Evolutionary conservation across 139 green algal species (phyloP).

Genomic region (Coelastrella sp.): DNA sequence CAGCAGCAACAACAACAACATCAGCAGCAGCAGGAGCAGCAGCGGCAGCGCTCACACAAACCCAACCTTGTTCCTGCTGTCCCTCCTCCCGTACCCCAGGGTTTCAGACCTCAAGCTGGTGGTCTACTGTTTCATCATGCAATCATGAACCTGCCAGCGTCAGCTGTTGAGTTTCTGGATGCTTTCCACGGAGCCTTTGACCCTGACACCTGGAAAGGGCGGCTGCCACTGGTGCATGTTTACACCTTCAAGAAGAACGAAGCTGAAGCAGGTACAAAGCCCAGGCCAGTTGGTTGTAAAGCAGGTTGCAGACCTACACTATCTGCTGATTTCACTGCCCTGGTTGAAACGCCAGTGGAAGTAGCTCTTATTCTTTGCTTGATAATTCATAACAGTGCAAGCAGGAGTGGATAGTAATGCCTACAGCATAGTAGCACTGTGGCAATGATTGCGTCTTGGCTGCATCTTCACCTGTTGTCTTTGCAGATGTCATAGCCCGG

Average conservation of each 20-base stretch:
- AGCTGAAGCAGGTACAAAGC: constrained; percentile 77
- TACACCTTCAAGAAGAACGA: constrained; percentile 93
- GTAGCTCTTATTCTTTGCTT: too few relatives aligned
- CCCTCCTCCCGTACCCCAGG: constrained; percentile 25
- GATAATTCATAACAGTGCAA: too few relatives aligned
- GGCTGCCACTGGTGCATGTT: constrained; percentile 90
- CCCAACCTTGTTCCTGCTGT: constrained; percentile 2
- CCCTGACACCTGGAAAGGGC: constrained; percentile 66
- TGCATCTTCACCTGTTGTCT: too few relatives aligned
- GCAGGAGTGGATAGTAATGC: too few relatives aligned
- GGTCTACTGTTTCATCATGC: constrained; percentile 58
- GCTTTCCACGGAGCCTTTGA: constrained; percentile 82
- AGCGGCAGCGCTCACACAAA: neutral
- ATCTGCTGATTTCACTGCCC: too few relatives aligned
- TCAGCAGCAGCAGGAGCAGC: constrained; percentile 36
- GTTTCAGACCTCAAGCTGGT: constrained; percentile 11
- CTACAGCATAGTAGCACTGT: neutral
- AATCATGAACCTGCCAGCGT: constrained; percentile 96
- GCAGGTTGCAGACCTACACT: too few relatives aligned
- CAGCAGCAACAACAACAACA: constrained; percentile 16
- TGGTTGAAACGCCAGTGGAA: too few relatives aligned
- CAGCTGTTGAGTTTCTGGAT: constrained; percentile 92
- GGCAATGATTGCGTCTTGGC: too few relatives aligned
- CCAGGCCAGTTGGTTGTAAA: too few relatives aligned
- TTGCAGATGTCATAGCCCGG: constrained; percentile 42